Base-by-base conservation (phyloP, 2,329 filamentous ascomycete genomes). In the Escovopsis sp. region DNA sequence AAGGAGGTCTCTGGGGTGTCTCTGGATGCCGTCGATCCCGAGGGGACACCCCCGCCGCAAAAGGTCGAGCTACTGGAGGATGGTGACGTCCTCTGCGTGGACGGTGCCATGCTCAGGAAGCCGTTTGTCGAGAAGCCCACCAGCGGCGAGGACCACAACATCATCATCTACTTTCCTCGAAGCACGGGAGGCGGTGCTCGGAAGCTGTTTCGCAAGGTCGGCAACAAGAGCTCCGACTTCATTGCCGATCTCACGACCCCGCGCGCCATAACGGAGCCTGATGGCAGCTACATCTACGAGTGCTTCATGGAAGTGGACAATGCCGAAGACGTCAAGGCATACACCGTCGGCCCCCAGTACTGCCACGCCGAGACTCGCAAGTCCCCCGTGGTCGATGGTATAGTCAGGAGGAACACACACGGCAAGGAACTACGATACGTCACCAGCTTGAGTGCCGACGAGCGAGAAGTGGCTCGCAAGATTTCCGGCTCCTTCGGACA, bases 91-190 rank as follows among this genome's bases (percentile, higher is more conserved):
- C 70, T 98, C 43, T 77, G 82, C 36, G 89, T 98, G 9, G 89
- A 98, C 57, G 91, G 89, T 10, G 70, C 75, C 35, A 61, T 79
- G 4, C 72, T 98, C 38, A 81, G 74, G 52, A 98, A 98, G 58
- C 91, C 91, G 0, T 98, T 98, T 56, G 91, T 98, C 33, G 91
- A 98, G 59, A 98, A 98, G 60, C 91, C 91, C 0, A 88, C 87
- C n/a, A 95, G 85, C 56, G 91, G 91, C 32, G 91, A 98, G 63
- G 89, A 98, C 55, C 91, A 98, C 65, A 98, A 98, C 59, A 94
- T 98, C 53, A 83, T 94, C 63, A 95, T 98, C 43, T 98, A 96
- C 64, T 96, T 93, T 55, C 85, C 89, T 19, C 83, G 80, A 48
- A 82, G 85, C 36, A 75, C 84, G 39, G 87, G 88, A 4, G 88